Evolutionary conservation across 176 grass and related monocot species (phyloP).

Genomic region (Carex cristatella): DNA sequence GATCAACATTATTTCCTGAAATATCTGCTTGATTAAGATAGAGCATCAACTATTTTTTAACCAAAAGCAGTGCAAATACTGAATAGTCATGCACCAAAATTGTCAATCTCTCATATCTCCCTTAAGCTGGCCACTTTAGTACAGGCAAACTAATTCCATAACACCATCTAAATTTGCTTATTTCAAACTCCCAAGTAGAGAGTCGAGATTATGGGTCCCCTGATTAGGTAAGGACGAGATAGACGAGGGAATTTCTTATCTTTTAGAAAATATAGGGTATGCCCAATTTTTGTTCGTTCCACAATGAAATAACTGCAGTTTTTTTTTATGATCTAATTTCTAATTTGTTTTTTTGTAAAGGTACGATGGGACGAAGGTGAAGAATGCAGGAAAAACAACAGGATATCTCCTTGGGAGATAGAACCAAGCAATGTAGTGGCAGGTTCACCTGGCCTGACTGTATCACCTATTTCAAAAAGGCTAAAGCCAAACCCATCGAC

Average conservation of each 20-base stretch:
- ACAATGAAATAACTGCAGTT: background rate
- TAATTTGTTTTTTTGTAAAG: constrained; percentile 32
- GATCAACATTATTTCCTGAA: background rate
- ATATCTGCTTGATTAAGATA: background rate
- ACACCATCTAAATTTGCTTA: background rate
- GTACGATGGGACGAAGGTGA: constrained; percentile 80
- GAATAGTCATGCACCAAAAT: background rate
- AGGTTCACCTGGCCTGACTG: constrained; percentile 34
- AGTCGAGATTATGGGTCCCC: background rate
- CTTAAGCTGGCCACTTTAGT: background rate
- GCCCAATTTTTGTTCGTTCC: background rate
- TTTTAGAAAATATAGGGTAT: background rate
- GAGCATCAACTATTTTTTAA: background rate
- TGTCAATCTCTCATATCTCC: background rate
- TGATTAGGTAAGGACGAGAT: background rate
- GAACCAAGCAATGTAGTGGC: constrained; percentile 49
- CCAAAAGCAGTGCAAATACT: background rate
- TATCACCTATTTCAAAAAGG: constrained; percentile 49
- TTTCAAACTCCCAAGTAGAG: background rate
- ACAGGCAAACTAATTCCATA: background rate
- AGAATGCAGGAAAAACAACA: constrained; percentile 36
- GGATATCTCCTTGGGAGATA: constrained; percentile 95
- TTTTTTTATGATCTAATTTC: background rate
- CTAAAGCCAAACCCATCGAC: constrained; percentile 50
- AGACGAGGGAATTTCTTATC: background rate